A percentile compares a stretch with the other conserved stretches of the same genome.
These are phyloP conservation scores for Xylaria scruposa DNA, from an alignment of 495 filamentous ascomycete genomes.

Conservation along the genomic window DNA sequence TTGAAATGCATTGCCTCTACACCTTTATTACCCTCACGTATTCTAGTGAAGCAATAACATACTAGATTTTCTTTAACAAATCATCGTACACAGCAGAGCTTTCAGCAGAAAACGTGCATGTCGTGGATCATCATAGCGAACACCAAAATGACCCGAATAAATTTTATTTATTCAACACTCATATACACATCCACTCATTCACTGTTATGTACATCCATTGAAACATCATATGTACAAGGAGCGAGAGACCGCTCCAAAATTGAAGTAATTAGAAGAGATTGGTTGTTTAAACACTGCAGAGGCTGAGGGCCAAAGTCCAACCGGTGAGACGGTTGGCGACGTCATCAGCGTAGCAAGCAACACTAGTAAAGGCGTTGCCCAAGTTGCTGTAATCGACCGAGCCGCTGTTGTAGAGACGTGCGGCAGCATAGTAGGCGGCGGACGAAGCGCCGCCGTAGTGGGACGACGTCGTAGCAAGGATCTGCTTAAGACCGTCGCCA, in stretches of 20 bases:
- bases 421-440: constrained; percentile 42
- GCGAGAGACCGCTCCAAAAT: not conserved
- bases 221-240: constrained; percentile 9
- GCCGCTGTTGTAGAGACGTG: constrained; percentile 64
- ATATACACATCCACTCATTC: not conserved
- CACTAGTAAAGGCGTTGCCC: constrained; percentile 59
- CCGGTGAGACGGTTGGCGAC: constrained; percentile 64
- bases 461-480: constrained; percentile 30
- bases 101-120: not conserved
- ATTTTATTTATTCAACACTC: not conserved
- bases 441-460: constrained; percentile 36
- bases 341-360: constrained; percentile 56
- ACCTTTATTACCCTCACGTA: not conserved
- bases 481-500: constrained; percentile 48
- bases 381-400: constrained; percentile 54
- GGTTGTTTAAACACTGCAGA: constrained; percentile 1
- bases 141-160: not conserved
- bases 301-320: constrained; percentile 30
- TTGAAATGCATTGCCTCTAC: not conserved
- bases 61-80: not conserved
- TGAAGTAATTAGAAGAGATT: not conserved
- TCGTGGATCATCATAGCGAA: not conserved
- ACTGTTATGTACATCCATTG: not conserved
- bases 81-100: not conserved
- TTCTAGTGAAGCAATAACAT: not conserved